Conservation (phyloP, 2,329 filamentous ascomycete species). For the Neofusicoccum kwambonambiense region DNA sequence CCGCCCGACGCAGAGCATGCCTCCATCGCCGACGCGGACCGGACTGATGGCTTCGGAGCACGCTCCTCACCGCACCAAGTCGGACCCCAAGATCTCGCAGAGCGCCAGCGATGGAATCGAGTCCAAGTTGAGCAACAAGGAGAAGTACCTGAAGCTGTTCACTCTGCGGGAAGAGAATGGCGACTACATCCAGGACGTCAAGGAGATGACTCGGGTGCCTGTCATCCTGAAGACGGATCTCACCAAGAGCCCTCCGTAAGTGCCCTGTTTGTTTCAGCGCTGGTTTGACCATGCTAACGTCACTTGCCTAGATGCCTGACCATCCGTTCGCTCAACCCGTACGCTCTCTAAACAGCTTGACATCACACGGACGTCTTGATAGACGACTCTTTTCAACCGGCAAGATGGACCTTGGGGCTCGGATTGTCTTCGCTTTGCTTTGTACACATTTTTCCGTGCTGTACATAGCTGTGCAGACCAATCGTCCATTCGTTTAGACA, state of each 20-base stretch:
- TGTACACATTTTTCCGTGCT: conserved; percentile 17
- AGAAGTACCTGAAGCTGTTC: conserved; percentile 92
- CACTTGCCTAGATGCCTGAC: conserved; percentile 65
- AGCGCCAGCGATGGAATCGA: conserved; percentile 67
- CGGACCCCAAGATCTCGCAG: conserved; percentile 85
- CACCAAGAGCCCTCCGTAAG: conserved; percentile 98
- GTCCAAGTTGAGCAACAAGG: conserved; percentile 82
- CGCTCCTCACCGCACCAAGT: conserved; percentile 80
- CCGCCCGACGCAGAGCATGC: conserved; percentile 91
- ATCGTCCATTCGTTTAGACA: conserved; percentile 15
- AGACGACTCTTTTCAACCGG: background rate
- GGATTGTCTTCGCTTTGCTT: conserved; percentile 16
- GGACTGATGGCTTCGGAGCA: conserved; percentile 60
- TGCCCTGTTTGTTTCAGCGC: conserved; percentile 33
- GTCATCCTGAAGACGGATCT: conserved; percentile 98
- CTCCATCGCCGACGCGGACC: conserved; percentile 81
- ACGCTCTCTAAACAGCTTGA: conserved; percentile 51
- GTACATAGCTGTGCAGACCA: conserved; percentile 19
- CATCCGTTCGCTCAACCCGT: conserved; percentile 80
- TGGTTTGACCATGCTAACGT: conserved; percentile 33
- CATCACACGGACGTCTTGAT: background rate
- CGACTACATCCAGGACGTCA: conserved; percentile 97
- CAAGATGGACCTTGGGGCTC: background rate
- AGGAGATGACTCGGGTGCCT: conserved; percentile 96
- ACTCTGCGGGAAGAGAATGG: conserved; percentile 86